Base-by-base conservation (phyloP, 768 basidiomycete genomes). In the Collybiopsis luxurians region DNA sequence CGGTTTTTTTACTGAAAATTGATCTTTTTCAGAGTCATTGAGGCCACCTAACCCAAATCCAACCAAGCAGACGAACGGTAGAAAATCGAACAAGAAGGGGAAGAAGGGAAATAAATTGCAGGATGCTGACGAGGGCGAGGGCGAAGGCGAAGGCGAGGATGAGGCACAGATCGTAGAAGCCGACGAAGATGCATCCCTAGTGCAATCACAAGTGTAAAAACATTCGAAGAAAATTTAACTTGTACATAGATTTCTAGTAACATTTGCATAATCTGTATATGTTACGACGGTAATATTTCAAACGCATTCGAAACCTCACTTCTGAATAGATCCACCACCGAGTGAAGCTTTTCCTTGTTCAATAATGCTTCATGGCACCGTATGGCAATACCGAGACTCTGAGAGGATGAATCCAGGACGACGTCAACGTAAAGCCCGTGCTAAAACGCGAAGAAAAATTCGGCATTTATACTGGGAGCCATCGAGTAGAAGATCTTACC, bases 21-120 rank as follows among this genome's bases (percentile, higher is more conserved):
- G 13, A 12, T 53, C 17, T 30, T 13, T 11, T 45, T 17, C 46
- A 81, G 79, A 66, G 42, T 78, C 76, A 24, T 69, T 81, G 2
- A 72, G 79, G 23, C 79, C 79, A 30, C 73, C 74, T 19, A 68
- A 71, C 59, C 68, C 66, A 44, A 75, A 73, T 55, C 75, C 66
- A 51, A 75, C 74, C 21, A 80, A 71, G 61, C 73, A 73, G 56
- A 80, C 75, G 0, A 75, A 74, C 19, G 78, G 76, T 23, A 71
- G 76, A 40, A 80, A 77, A 59, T 76, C 78, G 0, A 70, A 59
- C 17, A 79, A 77, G 60, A 70, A 46, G 63, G 55, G 2, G 64
- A 61, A 60, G 65, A 48, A 56, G 30, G 48, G 30, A 2, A 31
- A 47, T 24, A 17, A 47, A 27, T 23, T 30, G 4, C 2, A 31